Evolutionary conservation across 2,329 filamentous ascomycete genomes (phyloP), one percentile per base, ranked within the genome.

Genomic region (Aspergillus arachidicola): DNA sequence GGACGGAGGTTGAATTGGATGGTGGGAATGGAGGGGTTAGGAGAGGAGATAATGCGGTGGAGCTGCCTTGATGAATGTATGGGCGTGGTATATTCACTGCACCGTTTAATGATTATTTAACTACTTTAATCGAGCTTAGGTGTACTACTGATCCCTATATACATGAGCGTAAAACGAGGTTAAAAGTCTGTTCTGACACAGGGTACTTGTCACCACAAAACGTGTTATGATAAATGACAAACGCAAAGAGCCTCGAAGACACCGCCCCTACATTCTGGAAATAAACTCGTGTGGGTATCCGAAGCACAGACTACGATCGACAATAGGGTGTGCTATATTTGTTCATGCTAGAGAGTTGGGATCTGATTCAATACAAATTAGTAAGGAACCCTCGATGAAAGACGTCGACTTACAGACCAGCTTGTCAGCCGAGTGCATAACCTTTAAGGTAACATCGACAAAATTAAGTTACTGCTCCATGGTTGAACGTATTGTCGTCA

Each of bases 401-500:
- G 12, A 6, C 12, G 1, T 36, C 34, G 12, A 16, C 34, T 2
- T 12, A 36, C 16, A 16, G 34, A 14, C 5, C 12, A 36, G 5
- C 14, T 5, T 0, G 14, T 16, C 14, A 5, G 1, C 16, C 3
- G 16, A 16, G 5, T 36, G 5, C 34, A 36, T 16, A 36, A 6
- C 16, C 16, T 5, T 36, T 6, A 6, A 16, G 2, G 34, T n/a
- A 41, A 0, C 19, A n/a, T 38, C 2, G 16, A 9, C 19, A 6
- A n/a, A 7, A 16, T 1, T 19, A 19, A 41, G 23, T 23, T 1
- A 6, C 26, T 28, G 6, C 5, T n/a, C 2, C 0, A 10, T 4
- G 7, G 9, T 10, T 9, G 16, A n/a, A 9, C 2, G 7, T 1
- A n/a, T n/a, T 41, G 19, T 41, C 19, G 38, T n/a, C 38, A n/a